Conservation (phyloP, 371 early-diverging fungal species). For the Rhizopus stolonifer region DNA sequence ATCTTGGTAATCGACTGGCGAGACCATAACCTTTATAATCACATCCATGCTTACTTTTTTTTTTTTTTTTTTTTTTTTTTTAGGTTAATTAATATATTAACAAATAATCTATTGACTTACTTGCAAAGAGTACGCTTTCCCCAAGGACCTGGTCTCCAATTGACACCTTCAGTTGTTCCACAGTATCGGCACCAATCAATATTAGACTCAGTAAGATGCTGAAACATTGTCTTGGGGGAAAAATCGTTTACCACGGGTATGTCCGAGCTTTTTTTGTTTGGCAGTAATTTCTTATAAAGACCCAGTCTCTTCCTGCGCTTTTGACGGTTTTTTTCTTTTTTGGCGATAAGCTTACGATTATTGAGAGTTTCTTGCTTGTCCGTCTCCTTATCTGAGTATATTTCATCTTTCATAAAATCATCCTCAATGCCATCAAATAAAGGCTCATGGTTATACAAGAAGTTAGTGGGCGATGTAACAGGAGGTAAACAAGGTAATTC, state of each 20-base stretch:
- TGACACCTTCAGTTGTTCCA: slow-evolving; percentile 70
- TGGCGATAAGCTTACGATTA: not conserved
- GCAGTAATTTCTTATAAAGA: too few species aligned
- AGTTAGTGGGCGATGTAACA: slow-evolving; percentile 29
- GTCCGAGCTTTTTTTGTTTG: too few species aligned
- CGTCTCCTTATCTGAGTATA: not conserved
- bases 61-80: too few species aligned
- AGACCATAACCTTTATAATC: slow-evolving; percentile 90
- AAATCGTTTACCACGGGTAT: too few species aligned
- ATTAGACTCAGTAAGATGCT: slow-evolving; percentile 34
- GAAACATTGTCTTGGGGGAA: slow-evolving; percentile 39
- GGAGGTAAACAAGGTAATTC: slow-evolving; percentile 22
- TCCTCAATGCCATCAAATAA: slow-evolving; percentile 28
- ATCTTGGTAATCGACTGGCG: slow-evolving; percentile 74
- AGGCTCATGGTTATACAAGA: slow-evolving; percentile 34
- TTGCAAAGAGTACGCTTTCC: slow-evolving; percentile 77
- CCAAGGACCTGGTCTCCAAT: slow-evolving; percentile 79
- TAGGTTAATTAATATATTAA: too few species aligned
- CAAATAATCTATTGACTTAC: slow-evolving; percentile 28
- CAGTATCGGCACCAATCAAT: slow-evolving; percentile 77
- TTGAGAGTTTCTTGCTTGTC: too few species aligned
- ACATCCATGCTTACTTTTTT: slow-evolving; percentile 87
- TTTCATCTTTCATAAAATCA: slow-evolving; percentile 1
- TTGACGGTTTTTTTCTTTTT: not conserved
- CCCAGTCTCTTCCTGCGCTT: not conserved